These are phyloP conservation scores for Psilocybe mexicana DNA, from an alignment of 1,284 basidiomycete species.

Conservation along the genomic window DNA sequence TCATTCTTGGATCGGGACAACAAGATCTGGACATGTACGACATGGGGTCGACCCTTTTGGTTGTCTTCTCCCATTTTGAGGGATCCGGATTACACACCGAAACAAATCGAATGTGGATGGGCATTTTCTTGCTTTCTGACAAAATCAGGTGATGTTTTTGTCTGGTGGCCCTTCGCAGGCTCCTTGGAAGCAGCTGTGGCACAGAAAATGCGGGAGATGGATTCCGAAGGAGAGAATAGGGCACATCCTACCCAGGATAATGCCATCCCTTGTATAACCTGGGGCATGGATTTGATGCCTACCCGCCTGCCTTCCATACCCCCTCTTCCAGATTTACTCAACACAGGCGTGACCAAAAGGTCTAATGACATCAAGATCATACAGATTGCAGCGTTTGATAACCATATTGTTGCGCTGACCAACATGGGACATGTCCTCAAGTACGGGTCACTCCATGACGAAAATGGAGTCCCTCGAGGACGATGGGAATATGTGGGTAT, in stretches of 20 bases:
- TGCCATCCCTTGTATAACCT: slow-evolving; percentile 59
- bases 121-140: slow-evolving; percentile 70
- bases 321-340: slow-evolving; percentile 41
- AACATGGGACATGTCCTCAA: slow-evolving; percentile 76
- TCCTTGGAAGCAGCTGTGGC: slow-evolving; percentile 39
- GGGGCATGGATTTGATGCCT: slow-evolving; percentile 57
- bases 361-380: slow-evolving; percentile 54
- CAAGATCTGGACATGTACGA: slow-evolving; percentile 70
- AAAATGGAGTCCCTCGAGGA: slow-evolving; percentile 37
- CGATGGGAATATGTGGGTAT: slow-evolving; percentile 77
- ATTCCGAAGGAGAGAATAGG: slow-evolving; percentile 39
- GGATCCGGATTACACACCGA: slow-evolving; percentile 48
- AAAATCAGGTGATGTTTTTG: slow-evolving; percentile 65
- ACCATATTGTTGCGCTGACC: slow-evolving; percentile 72
- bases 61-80: slow-evolving; percentile 53
- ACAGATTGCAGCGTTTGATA: slow-evolving; percentile 75
- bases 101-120: slow-evolving; percentile 86
- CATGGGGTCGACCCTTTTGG: slow-evolving; percentile 73
- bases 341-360: slow-evolving; percentile 34
- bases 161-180: slow-evolving; percentile 73
- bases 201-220: slow-evolving; percentile 46
- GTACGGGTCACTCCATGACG: slow-evolving; percentile 46
- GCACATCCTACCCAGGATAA: slow-evolving; percentile 37
- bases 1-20: slow-evolving; percentile 59
- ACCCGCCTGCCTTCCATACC: slow-evolving; percentile 56